Evolutionary conservation across 805 yeast genomes (phyloP).

Genomic region (Nakazawaea wyomingensis): DNA sequence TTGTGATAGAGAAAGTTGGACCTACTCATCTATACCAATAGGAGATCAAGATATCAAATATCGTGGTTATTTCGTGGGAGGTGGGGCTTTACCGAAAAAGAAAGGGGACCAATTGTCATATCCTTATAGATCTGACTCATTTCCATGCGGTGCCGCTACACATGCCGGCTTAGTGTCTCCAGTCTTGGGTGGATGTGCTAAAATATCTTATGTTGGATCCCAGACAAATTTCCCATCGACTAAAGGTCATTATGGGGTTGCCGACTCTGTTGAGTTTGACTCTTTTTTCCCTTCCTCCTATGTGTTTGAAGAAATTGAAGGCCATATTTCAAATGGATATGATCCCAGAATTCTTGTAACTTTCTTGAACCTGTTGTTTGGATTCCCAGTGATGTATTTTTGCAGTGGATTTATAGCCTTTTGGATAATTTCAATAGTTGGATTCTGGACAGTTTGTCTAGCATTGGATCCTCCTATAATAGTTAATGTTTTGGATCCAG

Average conservation of each 20-base stretch:
- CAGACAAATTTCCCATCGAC: constrained; percentile 42
- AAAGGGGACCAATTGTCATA: constrained; percentile 29
- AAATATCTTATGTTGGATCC: constrained; percentile 51
- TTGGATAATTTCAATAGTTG: constrained; percentile 58
- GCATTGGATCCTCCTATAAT: constrained; percentile 75
- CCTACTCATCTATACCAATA: constrained; percentile 68
- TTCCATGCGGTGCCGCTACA: constrained; percentile 83
- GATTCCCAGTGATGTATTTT: constrained; percentile 55
- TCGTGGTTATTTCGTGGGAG: constrained; percentile 71
- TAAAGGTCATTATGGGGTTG: constrained; percentile 48
- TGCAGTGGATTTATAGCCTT: constrained; percentile 43
- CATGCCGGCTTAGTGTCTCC: constrained; percentile 81
- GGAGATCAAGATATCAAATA: constrained; percentile 68
- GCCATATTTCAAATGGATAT: constrained; percentile 44
- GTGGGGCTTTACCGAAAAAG: constrained; percentile 38
- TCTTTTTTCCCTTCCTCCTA: constrained; percentile 75
- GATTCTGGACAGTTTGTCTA: constrained; percentile 78
- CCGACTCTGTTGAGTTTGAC: constrained; percentile 51
- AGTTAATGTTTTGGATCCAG: constrained; percentile 48
- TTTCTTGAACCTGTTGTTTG: constrained; percentile 52
- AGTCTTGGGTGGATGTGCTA: constrained; percentile 72
- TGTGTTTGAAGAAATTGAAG: constrained; percentile 38
- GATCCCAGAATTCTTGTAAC: constrained; percentile 65
- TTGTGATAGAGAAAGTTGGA: constrained; percentile 74
- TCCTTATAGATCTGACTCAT: constrained; percentile 86